Base-by-base conservation (phyloP, 768 basidiomycete genomes). In the Russula olivacea region DNA sequence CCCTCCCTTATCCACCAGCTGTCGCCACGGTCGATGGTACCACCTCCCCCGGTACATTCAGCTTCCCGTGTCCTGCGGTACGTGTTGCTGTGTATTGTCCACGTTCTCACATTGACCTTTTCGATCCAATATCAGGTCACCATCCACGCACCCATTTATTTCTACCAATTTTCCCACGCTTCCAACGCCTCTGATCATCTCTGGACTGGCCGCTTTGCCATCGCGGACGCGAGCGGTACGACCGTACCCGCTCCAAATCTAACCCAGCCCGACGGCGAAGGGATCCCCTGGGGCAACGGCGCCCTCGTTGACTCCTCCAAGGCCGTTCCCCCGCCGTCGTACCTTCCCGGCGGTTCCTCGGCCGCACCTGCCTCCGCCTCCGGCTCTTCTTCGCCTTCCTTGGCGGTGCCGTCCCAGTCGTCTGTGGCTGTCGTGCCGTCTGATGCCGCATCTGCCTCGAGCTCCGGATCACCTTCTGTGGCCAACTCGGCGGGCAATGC, bases 151-250 rank as follows among this genome's bases (percentile, higher is more conserved):
- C 70, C 83, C 41, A 84, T 91, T 66, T 92, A 91, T 76, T 92
- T 91, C 77, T 89, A 89, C 73, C 88, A 91, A 69, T 91, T 88
- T 77, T 76, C 81, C 17, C 73, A 82, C 1, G 74, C 80, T 9
- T 19, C 3, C 0, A 69, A 64, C 7, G 70, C 81, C 0, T 1
- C 73, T 41, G 70, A 76, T 70, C 72, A 75, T 40, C 66, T 69
- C 25, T 93, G 91, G 91, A 88, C 89, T 2, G 84, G 82, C 17
- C 87, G 91, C 25, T 92, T 91, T 78, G 76, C 86, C 40, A 89
- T 93, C 69, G 83, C 86, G 3, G 80, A 78, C 38, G 50, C 79
- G 4, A 67, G 72, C 28, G 83, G 82, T 14, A 65, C 73, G 9
- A 75, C 79, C 56, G 77, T 77, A 3, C 68, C 83, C 4, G 78